phyloP scores from a whole-genome alignment of 2,329 filamentous ascomycete species.

The Corinectria fuckeliana region DNA sequence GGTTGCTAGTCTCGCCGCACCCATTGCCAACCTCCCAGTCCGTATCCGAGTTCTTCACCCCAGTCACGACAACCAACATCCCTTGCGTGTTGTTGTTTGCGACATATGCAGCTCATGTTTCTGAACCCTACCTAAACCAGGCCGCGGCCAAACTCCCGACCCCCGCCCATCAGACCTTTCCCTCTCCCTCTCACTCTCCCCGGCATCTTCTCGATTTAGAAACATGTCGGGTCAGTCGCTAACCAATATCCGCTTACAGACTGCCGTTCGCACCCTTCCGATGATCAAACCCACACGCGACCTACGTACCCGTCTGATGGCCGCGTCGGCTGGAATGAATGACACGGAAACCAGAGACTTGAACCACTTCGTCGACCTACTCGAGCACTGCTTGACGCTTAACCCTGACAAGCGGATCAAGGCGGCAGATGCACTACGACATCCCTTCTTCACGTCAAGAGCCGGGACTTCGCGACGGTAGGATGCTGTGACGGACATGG shows the following conservation, averaged over 20 bases:
- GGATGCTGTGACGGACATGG: conserved; percentile 9
- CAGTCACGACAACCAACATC: conserved; percentile 29
- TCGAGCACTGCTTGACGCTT: conserved; percentile 86
- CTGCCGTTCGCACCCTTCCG: conserved; percentile 69
- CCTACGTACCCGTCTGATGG: conserved; percentile 79
- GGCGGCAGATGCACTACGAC: conserved; percentile 82
- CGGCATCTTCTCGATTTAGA: conserved; percentile 22
- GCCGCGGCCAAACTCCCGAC: conserved; percentile 22
- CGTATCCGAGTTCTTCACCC: conserved; percentile 27
- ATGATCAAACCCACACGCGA: conserved; percentile 81
- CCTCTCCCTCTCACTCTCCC: conserved; percentile 13
- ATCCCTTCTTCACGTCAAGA: conserved; percentile 77
- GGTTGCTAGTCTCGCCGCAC: conserved; percentile 29
- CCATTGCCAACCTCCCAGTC: conserved; percentile 12
- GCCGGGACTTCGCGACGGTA: conserved; percentile 36
- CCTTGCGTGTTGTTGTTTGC: conserved; percentile 26
- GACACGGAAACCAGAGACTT: conserved; percentile 79
- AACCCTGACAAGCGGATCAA: conserved; percentile 94
- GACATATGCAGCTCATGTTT: conserved; percentile 24
- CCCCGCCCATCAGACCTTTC: conserved; percentile 19
- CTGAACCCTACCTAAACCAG: background rate
- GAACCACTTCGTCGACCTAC: conserved; percentile 81
- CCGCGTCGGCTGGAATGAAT: conserved; percentile 75
- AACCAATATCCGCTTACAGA: conserved; percentile 52
- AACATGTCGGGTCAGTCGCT: conserved; percentile 23